A percentile compares a stretch with the other conserved stretches of the same genome.
Evolutionary conservation across 2,329 filamentous ascomycete species (phyloP).

Genomic region (Pestalotiopsis sp.): DNA sequence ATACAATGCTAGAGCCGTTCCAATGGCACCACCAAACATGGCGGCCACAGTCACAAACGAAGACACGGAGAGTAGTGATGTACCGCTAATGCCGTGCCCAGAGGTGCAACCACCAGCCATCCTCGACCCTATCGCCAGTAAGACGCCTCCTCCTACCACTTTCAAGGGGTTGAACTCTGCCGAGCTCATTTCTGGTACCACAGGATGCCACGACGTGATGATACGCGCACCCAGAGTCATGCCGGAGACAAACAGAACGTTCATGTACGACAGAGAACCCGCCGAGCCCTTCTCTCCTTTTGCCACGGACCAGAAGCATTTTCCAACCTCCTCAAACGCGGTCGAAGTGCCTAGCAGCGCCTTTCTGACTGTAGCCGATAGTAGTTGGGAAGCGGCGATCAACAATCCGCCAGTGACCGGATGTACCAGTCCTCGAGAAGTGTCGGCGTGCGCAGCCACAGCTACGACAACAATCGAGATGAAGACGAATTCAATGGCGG

Average conservation of each 20-base stretch:
- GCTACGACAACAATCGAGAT: constrained; percentile 39
- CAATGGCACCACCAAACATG: constrained; percentile 58
- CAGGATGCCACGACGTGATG: constrained; percentile 36
- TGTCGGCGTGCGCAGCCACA: constrained; percentile 34
- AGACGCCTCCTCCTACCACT: constrained; percentile 56
- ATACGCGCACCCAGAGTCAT: constrained; percentile 50
- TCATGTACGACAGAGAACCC: constrained; percentile 38
- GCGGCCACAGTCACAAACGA: constrained; percentile 64
- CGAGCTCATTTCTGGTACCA: constrained; percentile 21
- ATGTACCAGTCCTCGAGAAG: constrained; percentile 39
- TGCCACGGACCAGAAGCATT: constrained; percentile 50
- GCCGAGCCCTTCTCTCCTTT: constrained; percentile 11
- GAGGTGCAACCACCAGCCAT: constrained; percentile 70
- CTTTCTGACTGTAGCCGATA: constrained; percentile 56
- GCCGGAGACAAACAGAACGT: constrained; percentile 56
- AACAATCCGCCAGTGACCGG: constrained; percentile 59
- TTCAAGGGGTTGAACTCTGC: constrained; percentile 36
- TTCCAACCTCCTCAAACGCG: constrained; percentile 64
- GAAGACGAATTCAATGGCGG: constrained; percentile 47
- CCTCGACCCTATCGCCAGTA: constrained; percentile 63
- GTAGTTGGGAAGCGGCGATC: constrained; percentile 60
- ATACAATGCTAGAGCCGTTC: constrained; percentile 15
- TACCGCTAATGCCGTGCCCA: constrained; percentile 70
- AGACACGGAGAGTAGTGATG: constrained; percentile 63
- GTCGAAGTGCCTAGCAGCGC: constrained; percentile 63